Evolutionary conservation across 1,139 yeast species (phyloP).

Genomic region (Geotrichum fermentans): DNA sequence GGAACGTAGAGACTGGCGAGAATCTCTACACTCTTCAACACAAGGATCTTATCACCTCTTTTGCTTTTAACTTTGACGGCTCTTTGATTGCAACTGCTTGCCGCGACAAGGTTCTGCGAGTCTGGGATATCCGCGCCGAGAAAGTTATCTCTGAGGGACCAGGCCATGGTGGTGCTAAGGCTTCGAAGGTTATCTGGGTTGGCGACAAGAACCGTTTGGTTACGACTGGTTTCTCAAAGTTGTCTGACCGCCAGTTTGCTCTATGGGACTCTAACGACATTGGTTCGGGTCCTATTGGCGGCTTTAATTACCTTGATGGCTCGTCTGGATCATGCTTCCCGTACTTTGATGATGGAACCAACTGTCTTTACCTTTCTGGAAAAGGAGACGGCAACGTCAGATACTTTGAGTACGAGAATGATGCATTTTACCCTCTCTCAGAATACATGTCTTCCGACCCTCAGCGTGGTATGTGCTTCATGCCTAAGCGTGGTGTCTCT

Average conservation of each 20-base stretch:
- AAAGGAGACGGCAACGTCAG: slow-evolving; percentile 98
- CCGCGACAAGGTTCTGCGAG: slow-evolving; percentile 84
- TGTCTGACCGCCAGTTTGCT: slow-evolving; percentile 92
- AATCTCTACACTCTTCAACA: slow-evolving; percentile 72
- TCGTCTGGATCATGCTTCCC: slow-evolving; percentile 94
- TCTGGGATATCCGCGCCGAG: slow-evolving; percentile 84
- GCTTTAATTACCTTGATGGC: slow-evolving; percentile 77
- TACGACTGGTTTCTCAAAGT: slow-evolving; percentile 92
- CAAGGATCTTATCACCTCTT: slow-evolving; percentile 83
- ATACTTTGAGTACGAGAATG: slow-evolving; percentile 75
- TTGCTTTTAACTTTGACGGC: slow-evolving; percentile 87
- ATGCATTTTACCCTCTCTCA: slow-evolving; percentile 72
- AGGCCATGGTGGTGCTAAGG: slow-evolving; percentile 90
- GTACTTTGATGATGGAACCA: slow-evolving; percentile 73
- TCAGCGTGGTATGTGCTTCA: slow-evolving; percentile 89
- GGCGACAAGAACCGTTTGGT: slow-evolving; percentile 80
- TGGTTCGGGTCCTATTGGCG: slow-evolving; percentile 79
- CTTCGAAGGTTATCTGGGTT: slow-evolving; percentile 81
- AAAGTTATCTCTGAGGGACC: slow-evolving; percentile 74
- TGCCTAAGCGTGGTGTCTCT: slow-evolving; percentile 77
- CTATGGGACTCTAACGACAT: slow-evolving; percentile 81
- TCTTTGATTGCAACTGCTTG: slow-evolving; percentile 79
- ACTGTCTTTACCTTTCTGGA: slow-evolving; percentile 84
- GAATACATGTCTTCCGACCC: slow-evolving; percentile 87
- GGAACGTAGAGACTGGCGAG: slow-evolving; percentile 79